Evolutionary conservation across 257 asterid genomes (phyloP), one percentile per base, ranked within the genome.

Genomic region (Leonotis leonurus): DNA sequence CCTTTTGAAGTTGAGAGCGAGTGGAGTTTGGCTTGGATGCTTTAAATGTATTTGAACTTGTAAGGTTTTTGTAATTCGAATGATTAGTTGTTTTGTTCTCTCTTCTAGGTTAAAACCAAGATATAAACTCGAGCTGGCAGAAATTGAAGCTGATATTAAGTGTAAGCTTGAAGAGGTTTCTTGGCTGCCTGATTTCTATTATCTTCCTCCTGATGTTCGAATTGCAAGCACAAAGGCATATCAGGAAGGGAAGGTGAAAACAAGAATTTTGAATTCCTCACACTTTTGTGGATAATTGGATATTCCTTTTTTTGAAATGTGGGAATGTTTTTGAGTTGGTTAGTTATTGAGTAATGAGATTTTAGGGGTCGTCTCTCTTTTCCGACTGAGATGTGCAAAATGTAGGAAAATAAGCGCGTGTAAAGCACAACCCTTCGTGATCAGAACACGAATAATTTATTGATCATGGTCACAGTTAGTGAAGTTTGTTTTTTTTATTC

Each of bases 111-210:
- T 93, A 60, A 89, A 89, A 77, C 96, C 99, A 8, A 94, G 89
- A 53, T 79, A 67, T 46, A 82, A 76, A 64, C 61, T 75, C 14
- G 67, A 65, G 33, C 63, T 83, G 56, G 75, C 80, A 46, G 94
- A 86, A 56, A 80, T 89, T 56, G 96, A 84, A 81, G 79, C 77
- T 30, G 96, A 89, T 72, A 75, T 87, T 41, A 68, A 76, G 11
- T 79, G 78, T 73, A 78, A 78, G 69, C 84, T 86, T 72, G 77
- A 80, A 61, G 76, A 72, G 45, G 77, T 89, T 32, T 41, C 59
- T 33, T 92, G 99, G 99, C 68, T 92, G 71, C 97, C 87, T 48
- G 70, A 79, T 68, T 89, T 93, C 77, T 87, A 80, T 66, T 61
- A 62, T 75, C 91, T 93, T 26, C 88, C 85, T 9, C 84, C 82